Conservation (phyloP, 2,329 filamentous ascomycete species). For the Diaporthe helianthi region DNA sequence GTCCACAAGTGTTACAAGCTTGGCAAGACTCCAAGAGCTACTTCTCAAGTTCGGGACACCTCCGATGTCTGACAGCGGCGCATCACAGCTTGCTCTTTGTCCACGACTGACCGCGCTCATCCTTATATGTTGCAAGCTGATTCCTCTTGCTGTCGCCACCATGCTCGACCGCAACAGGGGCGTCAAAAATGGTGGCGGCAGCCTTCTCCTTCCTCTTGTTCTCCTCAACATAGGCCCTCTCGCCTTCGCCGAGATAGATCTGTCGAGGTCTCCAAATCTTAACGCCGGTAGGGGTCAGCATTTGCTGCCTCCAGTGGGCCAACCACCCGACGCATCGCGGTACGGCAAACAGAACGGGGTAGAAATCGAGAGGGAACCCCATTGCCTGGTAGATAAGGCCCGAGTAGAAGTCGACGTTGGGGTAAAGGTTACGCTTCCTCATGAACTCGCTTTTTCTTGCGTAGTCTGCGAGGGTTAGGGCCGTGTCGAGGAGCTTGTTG, state of each 20-base stretch:
- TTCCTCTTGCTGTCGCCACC: constrained; percentile 53
- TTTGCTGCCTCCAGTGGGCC: constrained; percentile 59
- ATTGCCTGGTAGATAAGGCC: constrained; percentile 60
- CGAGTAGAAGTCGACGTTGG: constrained; percentile 61
- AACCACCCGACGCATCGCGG: constrained; percentile 59
- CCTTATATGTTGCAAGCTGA: constrained; percentile 48
- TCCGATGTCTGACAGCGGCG: neutral
- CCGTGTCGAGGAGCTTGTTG: constrained; percentile 59
- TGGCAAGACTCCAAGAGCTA: neutral
- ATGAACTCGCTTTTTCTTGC: constrained; percentile 56
- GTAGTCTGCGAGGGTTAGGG: constrained; percentile 53
- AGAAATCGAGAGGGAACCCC: constrained; percentile 61
- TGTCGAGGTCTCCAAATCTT: constrained; percentile 60
- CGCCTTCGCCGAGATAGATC: constrained; percentile 53
- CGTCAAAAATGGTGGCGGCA: constrained; percentile 44
- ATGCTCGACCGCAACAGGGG: constrained; percentile 47
- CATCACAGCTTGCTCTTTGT: constrained; percentile 41
- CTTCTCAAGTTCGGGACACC: too few relatives aligned
- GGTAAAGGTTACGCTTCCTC: constrained; percentile 54
- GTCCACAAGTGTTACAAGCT: neutral
- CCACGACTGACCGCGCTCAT: constrained; percentile 45
- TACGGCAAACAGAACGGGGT: constrained; percentile 58
- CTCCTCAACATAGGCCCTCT: constrained; percentile 53
- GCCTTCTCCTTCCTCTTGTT: constrained; percentile 44
- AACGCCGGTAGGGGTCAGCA: constrained; percentile 53